Conservation (phyloP, 2,329 filamentous ascomycete genomes). For the Alternaria brassicicola region DNA sequence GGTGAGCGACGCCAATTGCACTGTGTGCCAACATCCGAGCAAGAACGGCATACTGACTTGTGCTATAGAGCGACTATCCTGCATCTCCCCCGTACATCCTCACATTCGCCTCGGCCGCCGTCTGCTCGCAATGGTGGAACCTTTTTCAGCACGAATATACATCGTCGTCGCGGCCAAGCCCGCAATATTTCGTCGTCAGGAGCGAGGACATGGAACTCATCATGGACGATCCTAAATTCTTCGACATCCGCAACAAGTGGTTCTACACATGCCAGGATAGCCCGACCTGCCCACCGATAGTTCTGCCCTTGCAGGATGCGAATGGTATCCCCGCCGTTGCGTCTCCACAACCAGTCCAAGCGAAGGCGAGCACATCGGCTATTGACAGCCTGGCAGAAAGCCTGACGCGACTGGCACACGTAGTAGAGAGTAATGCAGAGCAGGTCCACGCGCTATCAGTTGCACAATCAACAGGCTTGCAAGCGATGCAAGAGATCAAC, state of each 20-base stretch:
- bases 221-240: conserved; percentile 39
- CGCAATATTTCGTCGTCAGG: conserved; percentile 45
- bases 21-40: background rate
- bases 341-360: conserved; percentile 5
- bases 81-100: conserved; percentile 43
- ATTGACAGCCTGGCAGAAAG: conserved; percentile 32
- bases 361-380: conserved; percentile 21
- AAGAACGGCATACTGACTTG: conserved; percentile 15
- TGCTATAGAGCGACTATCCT: conserved; percentile 36
- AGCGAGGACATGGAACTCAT: conserved; percentile 45
- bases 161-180: conserved; percentile 36
- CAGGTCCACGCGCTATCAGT: conserved; percentile 44
- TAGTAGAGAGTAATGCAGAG: conserved; percentile 40
- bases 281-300: conserved; percentile 23
- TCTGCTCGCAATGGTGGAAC: conserved; percentile 44
- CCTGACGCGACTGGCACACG: conserved; percentile 33
- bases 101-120: conserved; percentile 41
- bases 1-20: conserved; percentile 21
- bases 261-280: conserved; percentile 40
- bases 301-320: conserved; percentile 42
- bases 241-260: conserved; percentile 42
- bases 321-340: conserved; percentile 29
- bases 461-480: conserved; percentile 42
- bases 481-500: conserved; percentile 47
- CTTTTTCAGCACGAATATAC: conserved; percentile 42